Base-by-base conservation (phyloP, 768 basidiomycete genomes). In the Tephrocybe sp. region DNA sequence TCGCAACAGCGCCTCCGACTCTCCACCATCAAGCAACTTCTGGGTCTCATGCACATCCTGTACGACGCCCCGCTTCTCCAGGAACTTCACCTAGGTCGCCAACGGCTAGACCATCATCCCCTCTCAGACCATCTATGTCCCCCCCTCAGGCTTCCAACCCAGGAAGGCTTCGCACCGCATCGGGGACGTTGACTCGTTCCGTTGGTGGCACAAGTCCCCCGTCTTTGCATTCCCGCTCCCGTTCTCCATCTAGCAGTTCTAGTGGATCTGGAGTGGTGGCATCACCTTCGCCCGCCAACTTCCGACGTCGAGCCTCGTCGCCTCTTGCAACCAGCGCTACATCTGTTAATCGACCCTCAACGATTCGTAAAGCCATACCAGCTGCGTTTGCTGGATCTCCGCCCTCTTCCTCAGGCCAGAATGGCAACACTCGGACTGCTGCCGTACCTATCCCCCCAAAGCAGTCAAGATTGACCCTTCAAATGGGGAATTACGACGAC, bases 21-120 rank as follows among this genome's bases (percentile, higher is more conserved):
- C 73, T 90, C 43, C 78, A 86, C 46, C 91, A 92, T 65, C 89
- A 91, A 64, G 88, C 89, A 5, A 92, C 88, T 8, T 88, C 89
- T 43, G 72, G 78, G 13, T 74, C 88, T 31, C 80, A 87, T 58
- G 73, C 78, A 7, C 70, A 76, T 26, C 73, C 84, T 39, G 64
- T 65, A 39, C 70, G 72, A 57, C 77, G 74, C 14, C 65, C 77
- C 19, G 68, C 62, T 40, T 80, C 74, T 23, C 75, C 79, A 1
- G 68, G 55, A 46, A 68, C 60, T 49, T 72, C 69, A 46, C 76
- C 67, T 45, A 75, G 61, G 53, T 65, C 62, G 14, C 64, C 66
- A 20, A 52, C 60, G 9, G 56, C 71, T 19, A 76, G 78, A 26
- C 74, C 82, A 13, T 62, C 72, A 4, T 77, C 81, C 32, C 77